Base-by-base conservation (phyloP, 2,329 filamentous ascomycete genomes). In the Nigrograna mackinnonii region DNA sequence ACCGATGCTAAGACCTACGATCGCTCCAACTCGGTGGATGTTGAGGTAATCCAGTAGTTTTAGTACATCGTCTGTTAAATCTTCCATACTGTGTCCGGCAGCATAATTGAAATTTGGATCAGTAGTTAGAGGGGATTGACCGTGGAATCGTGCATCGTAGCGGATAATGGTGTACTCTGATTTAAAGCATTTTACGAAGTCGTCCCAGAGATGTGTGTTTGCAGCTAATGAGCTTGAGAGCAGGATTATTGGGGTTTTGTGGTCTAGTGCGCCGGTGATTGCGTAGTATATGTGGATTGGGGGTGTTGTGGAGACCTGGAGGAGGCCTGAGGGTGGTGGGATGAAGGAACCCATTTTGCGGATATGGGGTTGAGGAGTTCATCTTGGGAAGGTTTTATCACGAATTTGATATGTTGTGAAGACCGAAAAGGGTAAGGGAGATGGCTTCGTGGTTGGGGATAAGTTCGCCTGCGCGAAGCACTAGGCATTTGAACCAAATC, bases 1-100 rank as follows among this genome's bases (percentile, higher is more conserved):
- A 17, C 31, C 31, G 11, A 34, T 34, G 16, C 31, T 34, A 12
- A 34, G 31, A 13, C 31, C 31, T n/a, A 34, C 16, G 31, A 34
- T 13, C 12, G 31, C 31, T 11, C 11, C 16, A 17, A 34, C 31
- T 17, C 16, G 13, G 3, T 34, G 2, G 31, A 34, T 17, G 12
- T 34, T 13, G 12, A 34, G 31, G 16, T n/a, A 17, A 34, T 17
- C 31, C 31, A 28, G 24, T 12, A 28, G 24, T 14, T 12, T 28
- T 11, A 28, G 11, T 11, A 28, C 24, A 3, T 28, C 24, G 14
- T 28, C 14, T 28, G 24, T 28, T 12, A 28, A 14, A 11, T 28
- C 24, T 14, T 28, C 24, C 24, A 28, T 28, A 28, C 11, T 28
- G 24, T 28, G 24, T 3, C 24, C 24, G 14, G 14, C 14, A 11